Evolutionary conservation across 108 stramenopile genomes (phyloP).

Genomic region (Pseudonitzschia pungens): DNA sequence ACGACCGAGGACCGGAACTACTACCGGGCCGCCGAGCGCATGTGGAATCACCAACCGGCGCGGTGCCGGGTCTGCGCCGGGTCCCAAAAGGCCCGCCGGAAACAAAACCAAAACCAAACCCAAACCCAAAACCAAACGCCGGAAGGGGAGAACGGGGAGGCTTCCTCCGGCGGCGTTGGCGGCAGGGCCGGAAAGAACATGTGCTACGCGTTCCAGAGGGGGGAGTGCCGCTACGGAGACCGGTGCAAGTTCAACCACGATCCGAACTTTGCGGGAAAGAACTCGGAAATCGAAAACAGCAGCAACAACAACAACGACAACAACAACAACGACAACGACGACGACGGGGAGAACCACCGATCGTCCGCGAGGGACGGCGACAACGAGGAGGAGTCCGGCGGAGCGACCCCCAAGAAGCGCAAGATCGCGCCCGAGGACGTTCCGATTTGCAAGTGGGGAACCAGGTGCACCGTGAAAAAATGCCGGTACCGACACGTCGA

Average conservation of each 20-base stretch:
- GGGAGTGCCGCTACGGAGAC: slow-evolving; percentile 6
- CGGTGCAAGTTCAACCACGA: background rate
- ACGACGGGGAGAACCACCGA: background rate
- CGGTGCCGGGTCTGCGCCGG: slow-evolving; percentile 2
- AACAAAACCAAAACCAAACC: background rate
- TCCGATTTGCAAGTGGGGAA: slow-evolving; percentile 11
- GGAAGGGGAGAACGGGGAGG: background rate
- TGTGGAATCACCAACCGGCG: background rate
- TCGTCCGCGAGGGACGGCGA: no score
- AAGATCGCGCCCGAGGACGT: background rate
- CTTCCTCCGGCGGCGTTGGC: background rate
- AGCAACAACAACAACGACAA: background rate
- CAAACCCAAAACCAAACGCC: no score
- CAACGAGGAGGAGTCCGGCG: background rate
- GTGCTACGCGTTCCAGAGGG: slow-evolving; percentile 11
- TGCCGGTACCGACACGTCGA: background rate
- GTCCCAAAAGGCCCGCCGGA: slow-evolving; percentile 4
- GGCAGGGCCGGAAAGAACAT: slow-evolving; percentile 11
- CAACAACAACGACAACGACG: background rate
- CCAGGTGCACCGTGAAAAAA: slow-evolving; percentile 2
- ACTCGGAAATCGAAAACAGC: background rate
- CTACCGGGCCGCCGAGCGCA: slow-evolving; percentile 1
- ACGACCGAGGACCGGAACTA: slow-evolving; percentile 4
- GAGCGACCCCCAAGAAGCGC: background rate
- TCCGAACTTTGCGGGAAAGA: slow-evolving; percentile 15